Conservation (phyloP, 768 basidiomycete species). For the Xerocomellus chrysenteron region DNA sequence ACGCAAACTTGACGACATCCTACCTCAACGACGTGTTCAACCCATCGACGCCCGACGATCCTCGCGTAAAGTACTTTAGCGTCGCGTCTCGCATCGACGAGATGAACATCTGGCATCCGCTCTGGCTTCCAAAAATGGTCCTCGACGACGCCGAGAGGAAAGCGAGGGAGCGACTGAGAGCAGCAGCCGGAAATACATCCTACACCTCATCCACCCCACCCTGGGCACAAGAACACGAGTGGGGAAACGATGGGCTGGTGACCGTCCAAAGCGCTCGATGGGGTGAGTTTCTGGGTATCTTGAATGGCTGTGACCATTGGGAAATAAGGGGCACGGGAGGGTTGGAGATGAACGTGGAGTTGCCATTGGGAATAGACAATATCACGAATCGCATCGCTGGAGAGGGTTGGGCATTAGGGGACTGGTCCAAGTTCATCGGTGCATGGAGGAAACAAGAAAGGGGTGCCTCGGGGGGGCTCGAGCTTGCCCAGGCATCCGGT, state of each 20-base stretch:
- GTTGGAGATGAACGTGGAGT: conserved; percentile 61
- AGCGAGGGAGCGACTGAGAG: conserved; percentile 46
- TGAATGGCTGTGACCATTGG: conserved; percentile 96
- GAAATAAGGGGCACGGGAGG: conserved; percentile 89
- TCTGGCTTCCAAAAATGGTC: conserved; percentile 96
- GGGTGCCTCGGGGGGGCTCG: conserved; percentile 35
- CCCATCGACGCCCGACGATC: conserved; percentile 75
- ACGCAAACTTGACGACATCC: conserved; percentile 85
- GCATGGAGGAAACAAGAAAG: conserved; percentile 61
- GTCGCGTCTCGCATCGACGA: conserved; percentile 74
- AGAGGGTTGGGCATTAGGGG: conserved; percentile 45
- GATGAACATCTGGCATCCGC: conserved; percentile 84
- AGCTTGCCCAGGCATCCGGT: conserved; percentile 25
- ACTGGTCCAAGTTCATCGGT: conserved; percentile 62
- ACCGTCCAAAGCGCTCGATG: conserved; percentile 90
- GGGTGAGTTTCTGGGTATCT: conserved; percentile 91
- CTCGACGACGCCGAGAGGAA: conserved; percentile 80
- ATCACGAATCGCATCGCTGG: conserved; percentile 34
- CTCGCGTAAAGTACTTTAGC: conserved; percentile 87
- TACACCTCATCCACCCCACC: conserved; percentile 30
- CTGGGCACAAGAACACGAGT: conserved; percentile 53
- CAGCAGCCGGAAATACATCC: conserved; percentile 11
- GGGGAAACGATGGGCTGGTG: conserved; percentile 93
- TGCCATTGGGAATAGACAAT: conserved; percentile 50
- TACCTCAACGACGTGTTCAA: conserved; percentile 83